A percentile compares a stretch with the other conserved stretches of the same genome.
These are phyloP conservation scores for Carnegiea gigantea DNA, from an alignment of 179 eudicot species.

Conservation along the genomic window DNA sequence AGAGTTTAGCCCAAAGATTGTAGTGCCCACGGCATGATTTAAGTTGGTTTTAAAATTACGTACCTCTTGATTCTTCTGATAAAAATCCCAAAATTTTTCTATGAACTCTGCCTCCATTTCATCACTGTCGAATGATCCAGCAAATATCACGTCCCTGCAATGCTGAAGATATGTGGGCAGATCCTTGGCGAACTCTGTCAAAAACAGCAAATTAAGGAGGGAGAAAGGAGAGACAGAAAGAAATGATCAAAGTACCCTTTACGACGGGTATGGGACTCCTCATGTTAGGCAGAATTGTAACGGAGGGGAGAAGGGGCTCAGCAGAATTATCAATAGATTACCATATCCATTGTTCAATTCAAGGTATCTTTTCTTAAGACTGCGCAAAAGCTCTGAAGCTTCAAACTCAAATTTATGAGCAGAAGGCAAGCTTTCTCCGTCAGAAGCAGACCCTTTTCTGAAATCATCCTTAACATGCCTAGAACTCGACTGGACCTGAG, in stretches of 20 bases:
- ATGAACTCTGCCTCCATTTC: conserved; percentile 49
- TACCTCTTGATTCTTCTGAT: conserved; percentile 55
- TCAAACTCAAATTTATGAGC: conserved; percentile 43
- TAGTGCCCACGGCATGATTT: background rate
- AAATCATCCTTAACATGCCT: conserved; percentile 21
- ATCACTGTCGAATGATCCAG: conserved; percentile 47
- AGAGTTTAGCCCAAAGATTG: background rate
- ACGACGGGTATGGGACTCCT: background rate
- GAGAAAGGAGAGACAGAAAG: background rate
- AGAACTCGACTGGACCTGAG: conserved; percentile 16
- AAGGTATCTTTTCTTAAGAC: conserved; percentile 53
- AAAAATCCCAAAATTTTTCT: conserved; percentile 58
- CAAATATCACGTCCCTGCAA: conserved; percentile 76
- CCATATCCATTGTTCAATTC: conserved; percentile 47
- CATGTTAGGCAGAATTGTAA: background rate
- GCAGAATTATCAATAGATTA: conserved; percentile 24
- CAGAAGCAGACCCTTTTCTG: conserved; percentile 22
- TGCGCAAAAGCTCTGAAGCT: conserved; percentile 47
- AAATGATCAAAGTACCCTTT: background rate
- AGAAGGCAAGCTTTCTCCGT: conserved; percentile 17
- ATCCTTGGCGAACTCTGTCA: conserved; percentile 58
- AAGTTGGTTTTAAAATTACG: background rate
- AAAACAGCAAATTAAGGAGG: background rate
- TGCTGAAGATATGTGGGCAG: conserved; percentile 66
- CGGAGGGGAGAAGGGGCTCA: background rate